These are phyloP conservation scores for Boletus rubroflammeus DNA, from an alignment of 768 basidiomycete species.

Conservation along the genomic window DNA sequence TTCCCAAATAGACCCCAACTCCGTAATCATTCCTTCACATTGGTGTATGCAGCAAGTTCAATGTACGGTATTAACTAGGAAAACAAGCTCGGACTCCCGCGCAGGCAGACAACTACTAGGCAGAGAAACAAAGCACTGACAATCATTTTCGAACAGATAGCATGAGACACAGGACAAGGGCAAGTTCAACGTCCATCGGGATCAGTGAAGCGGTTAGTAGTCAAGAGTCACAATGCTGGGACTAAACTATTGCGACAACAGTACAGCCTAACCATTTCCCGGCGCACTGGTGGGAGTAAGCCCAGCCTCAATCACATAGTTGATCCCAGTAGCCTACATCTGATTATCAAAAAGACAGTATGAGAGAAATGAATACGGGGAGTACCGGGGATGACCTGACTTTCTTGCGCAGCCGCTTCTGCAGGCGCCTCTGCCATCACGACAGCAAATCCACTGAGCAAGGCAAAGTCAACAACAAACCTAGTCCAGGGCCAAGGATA, in stretches of 20 bases:
- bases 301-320: slow-evolving; percentile 1
- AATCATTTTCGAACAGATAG: no score
- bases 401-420: slow-evolving; percentile 3
- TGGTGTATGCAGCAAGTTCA: no score
- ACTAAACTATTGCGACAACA: no score
- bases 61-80: not conserved
- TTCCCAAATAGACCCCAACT: not conserved
- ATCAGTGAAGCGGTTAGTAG: no score
- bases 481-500: not conserved
- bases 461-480: not conserved
- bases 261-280: no score
- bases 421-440: slow-evolving; percentile 17
- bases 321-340: slow-evolving; percentile 4
- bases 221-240: no score
- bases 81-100: not conserved
- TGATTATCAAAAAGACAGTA: not conserved
- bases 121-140: no score
- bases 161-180: not conserved
- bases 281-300: not conserved
- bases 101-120: no score
- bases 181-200: not conserved
- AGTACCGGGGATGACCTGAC: slow-evolving; percentile 9
- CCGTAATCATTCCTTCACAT: not conserved
- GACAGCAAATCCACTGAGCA: slow-evolving; percentile 17
- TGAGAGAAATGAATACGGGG: not conserved